These are phyloP conservation scores for Nitzschia sp. DNA, from an alignment of 108 stramenopile genomes.

Conservation along the genomic window DNA sequence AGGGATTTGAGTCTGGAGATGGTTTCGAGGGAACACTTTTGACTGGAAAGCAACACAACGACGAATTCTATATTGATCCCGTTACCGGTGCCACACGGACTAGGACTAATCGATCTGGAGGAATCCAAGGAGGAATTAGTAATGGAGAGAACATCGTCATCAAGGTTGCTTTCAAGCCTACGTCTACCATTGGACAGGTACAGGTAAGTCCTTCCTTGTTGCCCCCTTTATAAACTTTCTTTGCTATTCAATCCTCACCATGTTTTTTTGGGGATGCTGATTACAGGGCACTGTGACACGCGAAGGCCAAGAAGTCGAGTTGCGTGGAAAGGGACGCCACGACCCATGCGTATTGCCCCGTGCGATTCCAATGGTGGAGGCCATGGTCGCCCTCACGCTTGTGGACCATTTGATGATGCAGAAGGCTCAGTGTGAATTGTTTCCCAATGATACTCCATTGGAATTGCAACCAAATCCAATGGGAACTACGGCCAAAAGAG, in stretches of 20 bases:
- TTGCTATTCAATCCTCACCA: not conserved
- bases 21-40: constrained; percentile 95
- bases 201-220: constrained; percentile 60
- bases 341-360: constrained; percentile 99
- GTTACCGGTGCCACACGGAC: constrained; percentile 89
- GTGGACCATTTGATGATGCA: constrained; percentile 96
- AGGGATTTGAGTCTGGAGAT: constrained; percentile 98
- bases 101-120: constrained; percentile 95
- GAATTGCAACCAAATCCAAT: constrained; percentile 82
- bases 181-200: constrained; percentile 92
- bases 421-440: constrained; percentile 86
- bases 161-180: constrained; percentile 96
- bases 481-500: constrained; percentile 76
- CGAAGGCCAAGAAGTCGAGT: constrained; percentile 92
- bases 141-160: constrained; percentile 96
- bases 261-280: too few species aligned
- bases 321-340: constrained; percentile 97
- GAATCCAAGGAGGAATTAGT: constrained; percentile 98
- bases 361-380: constrained; percentile 96
- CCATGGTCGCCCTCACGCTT: constrained; percentile 96
- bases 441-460: constrained; percentile 62
- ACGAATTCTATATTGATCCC: constrained; percentile 97
- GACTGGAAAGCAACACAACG: constrained; percentile 97
- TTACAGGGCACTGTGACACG: constrained; percentile 88
- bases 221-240: not conserved